Evolutionary conservation across 1,139 yeast species (phyloP).

Genomic region (Trichomonascaceae sp.): DNA sequence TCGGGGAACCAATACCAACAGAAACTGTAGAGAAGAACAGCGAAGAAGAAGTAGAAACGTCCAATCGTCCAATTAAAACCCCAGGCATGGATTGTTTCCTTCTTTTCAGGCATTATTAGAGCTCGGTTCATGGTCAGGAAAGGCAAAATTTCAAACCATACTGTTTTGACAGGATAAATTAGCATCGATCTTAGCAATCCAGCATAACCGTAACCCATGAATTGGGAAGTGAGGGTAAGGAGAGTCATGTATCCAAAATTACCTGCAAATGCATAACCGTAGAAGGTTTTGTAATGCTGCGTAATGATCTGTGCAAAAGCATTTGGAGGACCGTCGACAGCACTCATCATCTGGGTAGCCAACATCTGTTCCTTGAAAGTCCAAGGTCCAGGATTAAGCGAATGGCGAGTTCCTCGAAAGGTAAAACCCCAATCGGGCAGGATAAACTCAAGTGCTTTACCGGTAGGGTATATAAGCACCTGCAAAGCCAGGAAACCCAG

Average conservation of each 20-base stretch:
- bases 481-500: slow-evolving; percentile 47
- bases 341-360: slow-evolving; percentile 43
- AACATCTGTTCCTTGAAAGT: slow-evolving; percentile 63
- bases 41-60: slow-evolving; percentile 42
- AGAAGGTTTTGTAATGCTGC: slow-evolving; percentile 39
- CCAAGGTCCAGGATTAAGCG: slow-evolving; percentile 61
- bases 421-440: slow-evolving; percentile 48
- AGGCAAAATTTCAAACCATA: slow-evolving; percentile 56
- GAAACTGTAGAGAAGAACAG: slow-evolving; percentile 37
- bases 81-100: slow-evolving; percentile 30
- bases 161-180: slow-evolving; percentile 49
- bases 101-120: slow-evolving; percentile 38
- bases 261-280: slow-evolving; percentile 36
- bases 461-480: slow-evolving; percentile 48
- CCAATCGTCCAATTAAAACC: slow-evolving; percentile 52
- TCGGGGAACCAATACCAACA: slow-evolving; percentile 54
- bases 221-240: slow-evolving; percentile 48
- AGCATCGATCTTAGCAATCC: slow-evolving; percentile 53
- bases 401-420: slow-evolving; percentile 34
- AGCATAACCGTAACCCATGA: slow-evolving; percentile 59
- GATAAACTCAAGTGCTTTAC: slow-evolving; percentile 36
- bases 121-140: slow-evolving; percentile 52
- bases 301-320: slow-evolving; percentile 40
- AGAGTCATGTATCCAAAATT: slow-evolving; percentile 49
- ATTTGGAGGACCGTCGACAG: slow-evolving; percentile 37